Conservation (phyloP, 2,329 filamentous ascomycete genomes). For the Allantophomopsis lycopodina region DNA sequence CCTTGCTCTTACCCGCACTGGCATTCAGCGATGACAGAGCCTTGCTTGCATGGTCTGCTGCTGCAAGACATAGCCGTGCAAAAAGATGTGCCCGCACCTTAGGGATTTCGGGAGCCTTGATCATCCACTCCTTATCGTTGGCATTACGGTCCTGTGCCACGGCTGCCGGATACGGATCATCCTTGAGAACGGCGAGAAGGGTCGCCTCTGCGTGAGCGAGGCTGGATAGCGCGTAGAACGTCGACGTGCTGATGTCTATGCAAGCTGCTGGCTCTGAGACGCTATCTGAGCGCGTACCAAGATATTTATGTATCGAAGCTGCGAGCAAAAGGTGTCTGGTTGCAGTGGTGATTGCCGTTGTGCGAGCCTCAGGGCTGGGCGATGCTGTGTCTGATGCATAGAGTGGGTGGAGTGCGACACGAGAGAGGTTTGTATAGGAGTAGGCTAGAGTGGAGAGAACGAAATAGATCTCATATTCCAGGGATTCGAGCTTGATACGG, state of each 20-base stretch:
- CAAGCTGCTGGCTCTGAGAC: constrained; percentile 27
- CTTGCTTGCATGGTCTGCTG: constrained; percentile 73
- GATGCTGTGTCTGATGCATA: constrained; percentile 52
- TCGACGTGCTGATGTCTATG: constrained; percentile 37
- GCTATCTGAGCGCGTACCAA: constrained; percentile 41
- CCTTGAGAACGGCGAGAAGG: constrained; percentile 78
- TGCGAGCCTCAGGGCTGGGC: constrained; percentile 50
- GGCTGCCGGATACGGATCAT: constrained; percentile 80
- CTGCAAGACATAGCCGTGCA: constrained; percentile 74
- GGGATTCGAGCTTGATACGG: constrained; percentile 54
- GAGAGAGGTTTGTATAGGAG: constrained; percentile 57
- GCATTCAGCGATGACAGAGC: constrained; percentile 39
- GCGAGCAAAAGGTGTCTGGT: constrained; percentile 69
- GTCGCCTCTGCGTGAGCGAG: constrained; percentile 81
- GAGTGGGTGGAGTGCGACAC: constrained; percentile 58
- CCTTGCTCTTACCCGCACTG: constrained; percentile 17
- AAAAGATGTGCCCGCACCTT: constrained; percentile 83
- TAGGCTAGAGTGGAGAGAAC: constrained; percentile 65
- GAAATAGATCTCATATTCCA: constrained; percentile 79
- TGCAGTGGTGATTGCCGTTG: constrained; percentile 54
- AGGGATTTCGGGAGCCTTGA: constrained; percentile 73
- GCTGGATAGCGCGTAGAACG: constrained; percentile 40
- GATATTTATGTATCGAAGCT: constrained; percentile 62
- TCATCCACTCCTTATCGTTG: constrained; percentile 92
- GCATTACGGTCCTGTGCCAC: constrained; percentile 73